Base-by-base conservation (phyloP, 2,329 filamentous ascomycete species). In the Diaporthe amygdali region DNA sequence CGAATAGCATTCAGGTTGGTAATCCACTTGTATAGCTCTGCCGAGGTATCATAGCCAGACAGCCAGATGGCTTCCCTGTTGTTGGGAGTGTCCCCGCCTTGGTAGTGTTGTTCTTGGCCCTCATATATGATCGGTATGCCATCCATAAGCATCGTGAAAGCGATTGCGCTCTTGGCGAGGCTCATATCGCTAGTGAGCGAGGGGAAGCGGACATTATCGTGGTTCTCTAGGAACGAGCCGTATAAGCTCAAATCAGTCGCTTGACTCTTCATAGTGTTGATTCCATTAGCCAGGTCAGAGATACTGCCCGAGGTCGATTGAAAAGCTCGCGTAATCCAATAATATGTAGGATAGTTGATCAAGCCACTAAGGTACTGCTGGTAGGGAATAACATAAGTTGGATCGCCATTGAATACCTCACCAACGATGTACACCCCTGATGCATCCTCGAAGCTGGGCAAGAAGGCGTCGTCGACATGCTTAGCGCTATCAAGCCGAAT, bases 101-200 rank as follows among this genome's bases (percentile, higher is more conserved):
- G 75, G 76, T 84, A 87, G 74, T 86, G 84, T 71, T 90, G 88
- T 76, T 90, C 88, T 76, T 90, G 87, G 12, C 88, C 88, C 71
- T 89, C 82, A 76, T 90, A 90, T 49, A 89, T 81, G 77, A 90
- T 87, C 0, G 88, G 88, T 51, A 90, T 87, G 27, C 88, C 88
- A 74, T 90, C 85, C 44, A 80, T 81, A 49, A 90, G 83, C 70
- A 90, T 83, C 2, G 82, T 88, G 76, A 86, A 89, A 1, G 86
- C 84, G 69, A 89, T 82, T 22, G 86, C 81, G 72, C 89, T 90
- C 77, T 86, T 85, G 59, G 83, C 85, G 17, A 87, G 82, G 34
- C 84, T 79, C 46, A 84, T 78, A 76, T 89, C 87, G 9, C 76
- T 72, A 0, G 82, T 87, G 49, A 84, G 77, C 4, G 82, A 84